phyloP scores from a whole-genome alignment of 306 rosid species.

The Dalbergia cultrata region DNA sequence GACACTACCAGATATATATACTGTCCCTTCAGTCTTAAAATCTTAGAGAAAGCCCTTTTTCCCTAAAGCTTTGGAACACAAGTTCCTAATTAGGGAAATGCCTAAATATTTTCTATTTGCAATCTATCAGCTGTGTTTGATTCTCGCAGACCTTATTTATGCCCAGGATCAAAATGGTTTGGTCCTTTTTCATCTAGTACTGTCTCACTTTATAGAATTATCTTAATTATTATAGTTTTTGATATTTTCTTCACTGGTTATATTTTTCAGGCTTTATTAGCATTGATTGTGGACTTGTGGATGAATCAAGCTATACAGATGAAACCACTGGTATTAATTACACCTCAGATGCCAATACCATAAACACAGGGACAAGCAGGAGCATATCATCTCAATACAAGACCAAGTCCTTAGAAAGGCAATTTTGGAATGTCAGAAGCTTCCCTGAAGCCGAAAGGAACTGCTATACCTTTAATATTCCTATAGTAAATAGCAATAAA shows the following conservation, averaged over 20 bases:
- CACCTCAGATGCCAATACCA: constrained; percentile 45
- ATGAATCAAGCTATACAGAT: constrained; percentile 50
- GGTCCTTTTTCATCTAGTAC: background rate
- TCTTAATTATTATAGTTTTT: background rate
- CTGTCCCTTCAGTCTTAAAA: too few species aligned
- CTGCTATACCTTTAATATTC: constrained; percentile 47
- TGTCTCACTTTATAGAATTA: background rate
- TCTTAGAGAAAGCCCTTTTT: too few species aligned
- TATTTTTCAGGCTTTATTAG: constrained; percentile 50
- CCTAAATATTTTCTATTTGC: too few species aligned
- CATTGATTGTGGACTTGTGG: constrained; percentile 52
- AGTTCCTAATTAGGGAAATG: too few species aligned
- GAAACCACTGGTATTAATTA: constrained; percentile 48
- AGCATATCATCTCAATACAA: constrained; percentile 40
- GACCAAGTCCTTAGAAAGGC: constrained; percentile 38
- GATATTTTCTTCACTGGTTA: constrained; percentile 6
- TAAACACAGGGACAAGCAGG: constrained; percentile 36
- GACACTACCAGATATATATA: too few species aligned
- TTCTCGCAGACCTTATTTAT: constrained; percentile 37
- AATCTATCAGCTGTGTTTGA: background rate
- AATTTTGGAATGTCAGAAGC: constrained; percentile 56
- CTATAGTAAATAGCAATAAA: constrained; percentile 44
- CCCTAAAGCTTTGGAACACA: too few species aligned
- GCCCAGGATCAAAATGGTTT: constrained; percentile 46
- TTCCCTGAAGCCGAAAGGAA: constrained; percentile 49